These are phyloP conservation scores for Lachancea kluyveri DNA, from an alignment of 805 yeast genomes.

Conservation along the genomic window DNA sequence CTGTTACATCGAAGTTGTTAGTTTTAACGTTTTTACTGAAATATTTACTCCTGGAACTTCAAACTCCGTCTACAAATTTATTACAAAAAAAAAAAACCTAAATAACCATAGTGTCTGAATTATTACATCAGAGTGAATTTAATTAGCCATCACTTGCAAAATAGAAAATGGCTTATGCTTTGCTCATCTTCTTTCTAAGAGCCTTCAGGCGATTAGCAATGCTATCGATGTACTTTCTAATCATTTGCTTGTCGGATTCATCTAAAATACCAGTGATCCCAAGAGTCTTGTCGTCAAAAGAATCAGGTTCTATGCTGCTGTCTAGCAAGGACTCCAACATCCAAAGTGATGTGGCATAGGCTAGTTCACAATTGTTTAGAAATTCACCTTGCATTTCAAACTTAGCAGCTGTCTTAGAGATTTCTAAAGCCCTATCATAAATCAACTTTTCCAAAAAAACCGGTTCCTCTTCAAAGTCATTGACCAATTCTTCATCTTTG, in stretches of 20 bases:
- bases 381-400: conserved; percentile 68
- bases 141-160: no score
- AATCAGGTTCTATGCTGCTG: conserved; percentile 29
- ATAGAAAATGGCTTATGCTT: conserved; percentile 1
- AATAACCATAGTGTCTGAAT: no score
- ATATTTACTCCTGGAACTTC: no score
- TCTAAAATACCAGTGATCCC: conserved; percentile 46
- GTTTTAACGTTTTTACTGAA: no score
- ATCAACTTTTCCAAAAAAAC: conserved; percentile 77
- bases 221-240: conserved; percentile 74
- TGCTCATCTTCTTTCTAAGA: conserved; percentile 50
- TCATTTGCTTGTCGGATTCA: conserved; percentile 64
- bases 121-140: no score
- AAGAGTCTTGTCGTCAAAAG: conserved; percentile 18
- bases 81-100: no score
- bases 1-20: no score
- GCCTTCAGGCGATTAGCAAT: conserved; percentile 76
- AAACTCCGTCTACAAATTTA: no score
- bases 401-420: conserved; percentile 86
- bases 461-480: conserved; percentile 12
- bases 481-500: conserved; percentile 2
- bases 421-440: conserved; percentile 90
- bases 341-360: conserved; percentile 91
- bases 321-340: conserved; percentile 86
- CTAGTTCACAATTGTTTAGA: conserved; percentile 65